Conservation (phyloP, 2,329 filamentous ascomycete species). For the Gaeumannomyces sp. region DNA sequence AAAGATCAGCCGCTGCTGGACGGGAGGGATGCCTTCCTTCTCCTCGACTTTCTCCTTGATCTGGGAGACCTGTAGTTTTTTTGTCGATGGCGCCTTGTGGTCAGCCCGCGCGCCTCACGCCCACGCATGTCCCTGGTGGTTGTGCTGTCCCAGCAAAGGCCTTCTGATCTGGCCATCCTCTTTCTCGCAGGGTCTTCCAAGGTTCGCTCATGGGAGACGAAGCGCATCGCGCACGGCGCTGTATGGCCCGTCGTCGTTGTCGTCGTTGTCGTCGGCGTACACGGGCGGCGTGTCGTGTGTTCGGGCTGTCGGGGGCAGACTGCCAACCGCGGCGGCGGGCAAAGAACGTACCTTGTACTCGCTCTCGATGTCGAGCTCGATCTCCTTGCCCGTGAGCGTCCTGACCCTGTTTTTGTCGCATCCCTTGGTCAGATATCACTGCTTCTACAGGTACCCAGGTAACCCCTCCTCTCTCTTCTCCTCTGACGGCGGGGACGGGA, state of each 20-base stretch:
- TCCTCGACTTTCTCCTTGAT: slow-evolving; percentile 99
- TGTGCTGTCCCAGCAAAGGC: no score
- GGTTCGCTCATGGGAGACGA: no score
- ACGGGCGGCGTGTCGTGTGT: no score
- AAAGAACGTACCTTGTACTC: slow-evolving; percentile 72
- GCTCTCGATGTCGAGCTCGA: slow-evolving; percentile 93
- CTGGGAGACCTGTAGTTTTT: slow-evolving; percentile 65
- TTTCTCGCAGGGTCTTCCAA: no score
- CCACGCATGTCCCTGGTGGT: no score
- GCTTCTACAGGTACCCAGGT: not conserved
- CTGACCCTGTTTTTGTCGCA: slow-evolving; percentile 61
- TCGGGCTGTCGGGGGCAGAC: not conserved
- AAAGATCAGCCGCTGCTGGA: slow-evolving; percentile 93
- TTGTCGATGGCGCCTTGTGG: not conserved
- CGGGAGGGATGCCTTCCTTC: slow-evolving; percentile 96
- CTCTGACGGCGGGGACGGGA: slow-evolving; percentile 7
- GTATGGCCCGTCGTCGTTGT: not conserved
- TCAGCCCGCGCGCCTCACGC: not conserved
- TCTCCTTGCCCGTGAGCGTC: slow-evolving; percentile 97
- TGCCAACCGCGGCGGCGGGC: no score
- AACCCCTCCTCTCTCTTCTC: no score
- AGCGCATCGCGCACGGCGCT: not conserved
- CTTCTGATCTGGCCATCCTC: no score
- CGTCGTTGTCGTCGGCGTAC: not conserved
- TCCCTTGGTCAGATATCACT: slow-evolving; percentile 9